Evolutionary conservation across 2,329 filamentous ascomycete genomes (phyloP), one percentile per base, ranked within the genome.

Genomic region (Alternaria consortialis): DNA sequence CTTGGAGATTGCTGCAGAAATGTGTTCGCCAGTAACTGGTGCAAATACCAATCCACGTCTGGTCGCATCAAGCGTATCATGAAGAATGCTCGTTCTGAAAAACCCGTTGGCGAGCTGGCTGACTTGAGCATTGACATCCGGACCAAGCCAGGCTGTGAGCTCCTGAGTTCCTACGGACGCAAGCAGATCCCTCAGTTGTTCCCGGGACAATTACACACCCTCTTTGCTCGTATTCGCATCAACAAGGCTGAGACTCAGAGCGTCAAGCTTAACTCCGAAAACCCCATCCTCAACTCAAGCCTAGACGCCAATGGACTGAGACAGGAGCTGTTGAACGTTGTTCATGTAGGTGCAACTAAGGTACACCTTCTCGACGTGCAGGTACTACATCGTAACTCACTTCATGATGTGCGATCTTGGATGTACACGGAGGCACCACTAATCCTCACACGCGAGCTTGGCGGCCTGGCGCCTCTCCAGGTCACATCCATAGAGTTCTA

Each of bases 291-390:
- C 34, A 66, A 68, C 25, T 66, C 70, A 7, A 69, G 63, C 40
- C 46, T 76, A 20, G 53, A 67, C 17, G 57, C 60, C 47, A 67
- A 69, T 32, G 68, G 65, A 4, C 25, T 71, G 39, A 64, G 66
- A 51, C 65, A 73, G 29, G 65, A 74, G 4, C 37, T 76, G 25
- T 58, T 60, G 5, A 70, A 68, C 40, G 63, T 66, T 15, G 36
- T 53, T 12, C 57, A 54, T 5, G 37, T 65, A 5, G 67, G 65
- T 17, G 73, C 70, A 11, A 63, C 62, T 15, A 71, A 72, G 32
- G 62, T 60, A 4, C 70, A 75, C 40, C 47, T 75, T 2, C 50
- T 76, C 1, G 69, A 74, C 20, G 64, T 74, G 2, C 73, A 74
- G 42, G 52, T 73, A 9, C 58, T 67, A 8, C 53, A 74, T 50